phyloP scores from a whole-genome alignment of 2,329 filamentous ascomycete species.

The Aspergillus terreus region DNA sequence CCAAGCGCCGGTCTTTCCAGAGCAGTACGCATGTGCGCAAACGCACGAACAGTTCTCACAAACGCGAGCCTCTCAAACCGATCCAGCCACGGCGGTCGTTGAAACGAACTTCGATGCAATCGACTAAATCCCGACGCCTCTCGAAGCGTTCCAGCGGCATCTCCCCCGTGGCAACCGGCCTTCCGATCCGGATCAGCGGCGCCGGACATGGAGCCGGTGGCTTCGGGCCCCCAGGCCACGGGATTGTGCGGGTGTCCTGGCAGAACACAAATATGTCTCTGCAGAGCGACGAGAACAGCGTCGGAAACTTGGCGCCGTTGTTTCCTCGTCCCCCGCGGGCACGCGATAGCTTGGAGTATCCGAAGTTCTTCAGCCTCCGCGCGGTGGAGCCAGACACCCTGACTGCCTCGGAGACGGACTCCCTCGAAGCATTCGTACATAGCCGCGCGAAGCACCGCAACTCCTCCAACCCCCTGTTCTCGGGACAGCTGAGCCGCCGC shows the following conservation, averaged over 20 bases:
- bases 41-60: slow-evolving; percentile 25
- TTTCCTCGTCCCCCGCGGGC: slow-evolving; percentile 31
- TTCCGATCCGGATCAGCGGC: slow-evolving; percentile 39
- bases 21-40: slow-evolving; percentile 27
- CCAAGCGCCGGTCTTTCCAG: slow-evolving; percentile 26
- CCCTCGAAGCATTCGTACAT: slow-evolving; percentile 37
- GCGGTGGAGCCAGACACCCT: slow-evolving; percentile 28
- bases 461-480: slow-evolving; percentile 37
- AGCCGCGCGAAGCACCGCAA: slow-evolving; percentile 36
- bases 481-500: slow-evolving; percentile 31
- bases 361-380: slow-evolving; percentile 29
- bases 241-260: slow-evolving; percentile 35
- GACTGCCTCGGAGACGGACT: slow-evolving; percentile 33
- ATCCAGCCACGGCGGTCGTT: slow-evolving; percentile 33
- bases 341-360: slow-evolving; percentile 25
- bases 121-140: slow-evolving; percentile 33
- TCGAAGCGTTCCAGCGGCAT: slow-evolving; percentile 39
- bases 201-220: slow-evolving; percentile 41
- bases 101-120: slow-evolving; percentile 34
- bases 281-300: slow-evolving; percentile 31
- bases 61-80: slow-evolving; percentile 33
- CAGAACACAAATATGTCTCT: slow-evolving; percentile 33
- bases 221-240: slow-evolving; percentile 33
- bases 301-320: slow-evolving; percentile 33
- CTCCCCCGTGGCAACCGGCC: slow-evolving; percentile 32